Percentiles rank a stretch among this genome's conserved stretches.
These are phyloP conservation scores for Postia placenta DNA, from an alignment of 768 basidiomycete genomes.

Conservation along the genomic window DNA sequence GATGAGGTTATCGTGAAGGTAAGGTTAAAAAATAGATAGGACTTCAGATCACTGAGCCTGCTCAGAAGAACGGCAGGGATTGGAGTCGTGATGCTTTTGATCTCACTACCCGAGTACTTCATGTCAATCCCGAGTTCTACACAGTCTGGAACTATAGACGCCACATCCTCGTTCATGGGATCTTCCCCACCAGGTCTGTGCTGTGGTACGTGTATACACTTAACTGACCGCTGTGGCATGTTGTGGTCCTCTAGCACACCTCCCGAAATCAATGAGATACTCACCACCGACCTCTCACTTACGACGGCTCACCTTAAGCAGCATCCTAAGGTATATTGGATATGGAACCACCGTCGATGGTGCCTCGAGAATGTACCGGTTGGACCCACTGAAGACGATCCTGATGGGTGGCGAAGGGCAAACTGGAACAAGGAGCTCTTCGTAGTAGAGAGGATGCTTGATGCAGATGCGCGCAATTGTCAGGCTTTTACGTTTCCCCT, in stretches of 20 bases:
- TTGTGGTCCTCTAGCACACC: constrained; percentile 40
- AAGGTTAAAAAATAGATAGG: constrained; percentile 4
- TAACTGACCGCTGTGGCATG: neutral
- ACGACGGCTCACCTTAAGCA: constrained; percentile 76
- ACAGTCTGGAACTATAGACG: constrained; percentile 95
- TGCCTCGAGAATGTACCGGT: constrained; percentile 83
- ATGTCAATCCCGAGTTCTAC: constrained; percentile 91
- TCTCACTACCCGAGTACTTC: constrained; percentile 72
- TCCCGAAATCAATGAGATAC: constrained; percentile 52
- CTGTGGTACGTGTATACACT: neutral
- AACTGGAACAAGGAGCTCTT: constrained; percentile 84
- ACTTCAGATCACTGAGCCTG: constrained; percentile 5
- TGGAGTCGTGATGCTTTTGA: constrained; percentile 71
- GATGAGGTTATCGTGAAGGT: constrained; percentile 62
- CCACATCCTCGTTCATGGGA: constrained; percentile 63
- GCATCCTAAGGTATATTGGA: constrained; percentile 96
- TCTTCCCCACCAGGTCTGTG: constrained; percentile 62
- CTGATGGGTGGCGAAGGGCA: constrained; percentile 64
- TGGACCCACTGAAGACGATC: constrained; percentile 51
- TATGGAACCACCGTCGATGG: constrained; percentile 98
- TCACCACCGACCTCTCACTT: constrained; percentile 71
- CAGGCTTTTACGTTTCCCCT: constrained; percentile 21
- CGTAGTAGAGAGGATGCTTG: constrained; percentile 89
- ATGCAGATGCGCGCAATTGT: constrained; percentile 93
- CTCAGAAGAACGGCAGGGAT: constrained; percentile 62